Conservation (phyloP, 139 green algal species). For the Closterium sp. region DNA sequence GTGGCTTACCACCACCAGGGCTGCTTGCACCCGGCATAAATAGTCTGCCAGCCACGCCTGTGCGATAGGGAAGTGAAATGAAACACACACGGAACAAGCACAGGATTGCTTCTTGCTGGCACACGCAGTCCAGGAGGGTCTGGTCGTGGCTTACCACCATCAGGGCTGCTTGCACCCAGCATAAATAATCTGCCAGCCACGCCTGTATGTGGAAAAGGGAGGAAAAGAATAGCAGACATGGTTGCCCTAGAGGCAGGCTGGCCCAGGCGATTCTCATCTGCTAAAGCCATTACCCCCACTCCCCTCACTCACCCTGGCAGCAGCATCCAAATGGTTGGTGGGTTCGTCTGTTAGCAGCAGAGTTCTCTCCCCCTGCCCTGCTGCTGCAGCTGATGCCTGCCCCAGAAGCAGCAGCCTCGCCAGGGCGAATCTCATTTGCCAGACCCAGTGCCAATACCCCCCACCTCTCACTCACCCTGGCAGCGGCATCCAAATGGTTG, state of each 20-base stretch:
- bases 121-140: slow-evolving; percentile 60
- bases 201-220: slow-evolving; percentile 11
- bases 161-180: slow-evolving; percentile 52
- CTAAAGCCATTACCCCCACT: no score
- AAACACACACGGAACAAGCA: no score
- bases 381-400: slow-evolving; percentile 22
- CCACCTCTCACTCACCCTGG: slow-evolving; percentile 19
- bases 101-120: no score
- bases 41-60: slow-evolving; percentile 67
- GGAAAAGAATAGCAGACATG: slow-evolving; percentile 60
- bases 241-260: no score
- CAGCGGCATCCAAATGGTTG: slow-evolving; percentile 82
- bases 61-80: not conserved
- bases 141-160: slow-evolving; percentile 75
- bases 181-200: slow-evolving; percentile 70
- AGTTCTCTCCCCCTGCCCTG: slow-evolving; percentile 25
- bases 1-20: slow-evolving; percentile 70
- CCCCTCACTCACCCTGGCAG: slow-evolving; percentile 8
- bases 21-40: slow-evolving; percentile 54
- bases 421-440: no score
- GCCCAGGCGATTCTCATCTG: no score
- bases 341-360: slow-evolving; percentile 81
- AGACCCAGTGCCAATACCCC: no score
- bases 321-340: slow-evolving; percentile 86
- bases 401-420: slow-evolving; percentile 62